These are phyloP conservation scores for Candida golubevii DNA, from an alignment of 805 yeast species.

Conservation along the genomic window DNA sequence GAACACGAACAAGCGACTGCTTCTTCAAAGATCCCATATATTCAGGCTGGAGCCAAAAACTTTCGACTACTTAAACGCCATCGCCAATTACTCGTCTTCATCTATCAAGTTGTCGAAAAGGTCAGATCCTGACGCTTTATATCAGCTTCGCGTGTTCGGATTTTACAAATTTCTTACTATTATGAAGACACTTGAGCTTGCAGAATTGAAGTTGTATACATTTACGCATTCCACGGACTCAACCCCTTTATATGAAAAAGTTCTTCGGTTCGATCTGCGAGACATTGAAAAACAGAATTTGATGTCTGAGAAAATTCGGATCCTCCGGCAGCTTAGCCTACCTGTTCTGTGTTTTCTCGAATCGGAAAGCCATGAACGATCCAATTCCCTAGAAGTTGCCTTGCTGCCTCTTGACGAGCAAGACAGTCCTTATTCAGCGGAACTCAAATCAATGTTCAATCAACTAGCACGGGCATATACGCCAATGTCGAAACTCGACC, in stretches of 20 bases:
- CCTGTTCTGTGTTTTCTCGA: slow-evolving; percentile 31
- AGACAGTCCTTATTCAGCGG: slow-evolving; percentile 15
- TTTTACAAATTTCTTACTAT: slow-evolving; percentile 37
- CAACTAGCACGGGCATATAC: slow-evolving; percentile 22
- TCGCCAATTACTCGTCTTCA: slow-evolving; percentile 35
- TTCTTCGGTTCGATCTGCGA: slow-evolving; percentile 35
- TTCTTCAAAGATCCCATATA: slow-evolving; percentile 26
- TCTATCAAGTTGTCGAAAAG: slow-evolving; percentile 35
- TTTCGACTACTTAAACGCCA: slow-evolving; percentile 40
- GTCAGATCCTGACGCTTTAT: slow-evolving; percentile 33
- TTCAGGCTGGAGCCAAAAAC: slow-evolving; percentile 27
- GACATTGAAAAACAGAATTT: slow-evolving; percentile 36
- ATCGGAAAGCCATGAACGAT: slow-evolving; percentile 10
- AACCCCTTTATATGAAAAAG: slow-evolving; percentile 33
- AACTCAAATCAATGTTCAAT: slow-evolving; percentile 16
- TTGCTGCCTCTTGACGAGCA: slow-evolving; percentile 9
- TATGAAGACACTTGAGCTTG: slow-evolving; percentile 29
- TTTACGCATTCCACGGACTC: slow-evolving; percentile 26
- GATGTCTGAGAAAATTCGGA: slow-evolving; percentile 29
- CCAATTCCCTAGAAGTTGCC: slow-evolving; percentile 9
- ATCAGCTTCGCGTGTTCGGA: slow-evolving; percentile 38
- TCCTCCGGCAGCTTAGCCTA: slow-evolving; percentile 23
- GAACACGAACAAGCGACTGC: slow-evolving; percentile 36
- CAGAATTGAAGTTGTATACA: slow-evolving; percentile 28
- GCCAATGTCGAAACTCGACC: slow-evolving; percentile 30